Evolutionary conservation across 305 asterid genomes (phyloP), one percentile per base, ranked within the genome.

Genomic region (Rubia tinctorum): DNA sequence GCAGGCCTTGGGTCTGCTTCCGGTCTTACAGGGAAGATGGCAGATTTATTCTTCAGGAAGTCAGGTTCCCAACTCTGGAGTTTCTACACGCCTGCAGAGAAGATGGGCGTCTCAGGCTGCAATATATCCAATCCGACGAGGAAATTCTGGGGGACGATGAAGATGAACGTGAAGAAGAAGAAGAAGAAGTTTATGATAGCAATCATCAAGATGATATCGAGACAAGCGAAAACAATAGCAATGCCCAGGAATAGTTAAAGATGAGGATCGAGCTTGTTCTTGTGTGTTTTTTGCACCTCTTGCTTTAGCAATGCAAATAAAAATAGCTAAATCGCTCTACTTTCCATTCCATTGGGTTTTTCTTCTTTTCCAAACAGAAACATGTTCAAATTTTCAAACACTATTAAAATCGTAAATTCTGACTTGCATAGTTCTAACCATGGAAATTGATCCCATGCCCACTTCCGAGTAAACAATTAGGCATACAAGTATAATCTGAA

Each of bases 51-150:
- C 94, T 93, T 30, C 85, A 82, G 49, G 91, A 88, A 78, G 73
- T 86, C 23, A 87, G 87, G 77, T 77, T 88, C 68, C 96, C 93
- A 18, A 84, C 84, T 7, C 95, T 88, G 61, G 96, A 93, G 68
- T 80, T 85, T 67, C 53, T 93, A 80, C 98, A 87, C 56, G 91
- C 96, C 22, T 83, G 86, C 74, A 88, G 98, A 17, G 91, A 90
- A 77, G 87, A 88, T 14, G 98, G 98, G 5, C 85, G 97, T 37
- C 78, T 93, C 78, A 90, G 77, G 81, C 34, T 93, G 81, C 86
- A 78, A 2, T 80, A 88, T 51, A 76, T 88, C 68, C 89, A 82
- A 1, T 85, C 95, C 0, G 96, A 91, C 17, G 95, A 93, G 62
- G 95, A 94, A 69, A 71, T 79, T 61, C 37, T 72, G 34, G 90